Evolutionary conservation across 768 basidiomycete genomes (phyloP).

Genomic region (Collybiopsis confluens): DNA sequence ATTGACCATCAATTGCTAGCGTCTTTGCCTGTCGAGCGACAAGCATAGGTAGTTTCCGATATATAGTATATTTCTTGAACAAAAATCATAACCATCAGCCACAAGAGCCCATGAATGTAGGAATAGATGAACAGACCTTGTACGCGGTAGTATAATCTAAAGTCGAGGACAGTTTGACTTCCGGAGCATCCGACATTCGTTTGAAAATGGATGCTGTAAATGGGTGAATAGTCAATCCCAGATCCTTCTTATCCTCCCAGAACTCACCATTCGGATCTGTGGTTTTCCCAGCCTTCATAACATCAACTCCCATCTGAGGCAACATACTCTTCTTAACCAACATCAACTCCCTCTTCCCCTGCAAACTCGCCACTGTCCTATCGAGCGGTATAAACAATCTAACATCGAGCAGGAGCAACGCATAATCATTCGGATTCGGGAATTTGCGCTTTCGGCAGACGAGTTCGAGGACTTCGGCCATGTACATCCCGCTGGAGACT

Average conservation of each 20-base stretch:
- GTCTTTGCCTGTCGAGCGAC: conserved; percentile 87
- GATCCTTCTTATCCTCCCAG: neutral
- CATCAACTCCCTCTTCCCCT: conserved; percentile 79
- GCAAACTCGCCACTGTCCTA: conserved; percentile 92
- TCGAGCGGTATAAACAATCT: conserved; percentile 87
- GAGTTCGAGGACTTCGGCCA: conserved; percentile 90
- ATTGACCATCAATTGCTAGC: conserved; percentile 92
- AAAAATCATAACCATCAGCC: neutral
- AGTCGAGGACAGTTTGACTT: conserved; percentile 53
- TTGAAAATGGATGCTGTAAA: conserved; percentile 87
- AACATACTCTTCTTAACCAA: conserved; percentile 79
- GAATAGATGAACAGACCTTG: conserved; percentile 47
- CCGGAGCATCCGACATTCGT: conserved; percentile 71
- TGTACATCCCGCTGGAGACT: conserved; percentile 95
- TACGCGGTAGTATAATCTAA: conserved; percentile 82
- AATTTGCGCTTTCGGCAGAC: conserved; percentile 71
- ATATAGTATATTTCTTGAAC: conserved; percentile 80
- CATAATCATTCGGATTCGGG: conserved; percentile 73
- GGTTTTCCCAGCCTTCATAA: conserved; percentile 61
- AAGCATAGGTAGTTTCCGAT: conserved; percentile 92
- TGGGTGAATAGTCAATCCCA: neutral
- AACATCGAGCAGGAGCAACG: conserved; percentile 63
- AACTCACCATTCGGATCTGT: conserved; percentile 90
- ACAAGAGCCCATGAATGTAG: neutral
- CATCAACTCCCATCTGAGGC: conserved; percentile 64